Base-by-base conservation (phyloP, 1,284 basidiomycete genomes). In the Pseudozyma hubeiensis region DNA sequence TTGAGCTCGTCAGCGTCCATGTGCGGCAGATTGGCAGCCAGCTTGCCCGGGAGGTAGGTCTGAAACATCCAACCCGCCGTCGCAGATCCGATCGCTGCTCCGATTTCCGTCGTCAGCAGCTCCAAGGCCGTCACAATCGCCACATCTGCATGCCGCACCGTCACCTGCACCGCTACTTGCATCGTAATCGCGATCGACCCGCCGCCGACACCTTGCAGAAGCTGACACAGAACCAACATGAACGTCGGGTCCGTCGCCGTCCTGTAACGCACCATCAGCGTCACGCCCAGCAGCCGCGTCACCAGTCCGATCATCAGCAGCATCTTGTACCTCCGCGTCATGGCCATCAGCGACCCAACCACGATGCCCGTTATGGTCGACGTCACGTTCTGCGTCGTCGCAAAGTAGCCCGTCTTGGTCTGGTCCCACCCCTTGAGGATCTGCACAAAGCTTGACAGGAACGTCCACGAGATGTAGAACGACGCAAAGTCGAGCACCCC, bases 81-180 rank as follows among this genome's bases (percentile, higher is more conserved):
- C 7, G 90, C 90, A 30, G 86, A 88, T n/a, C 92, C 91, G 17
- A 91, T 87, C 0, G 89, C 89, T 17, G 90, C 90, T 47, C 92
- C 92, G 65, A 92, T 90, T 83, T 93, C 92, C 10, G 91, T 90
- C 77, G 92, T 88, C 40, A 94, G 87, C 35, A 94, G 86, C 14
- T 93, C 89, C 68, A 93, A 87, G 0, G 93, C 93, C 5, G 91
- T 94, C 55, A 91, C 91, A 73, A 91, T 90, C 0, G 92, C 93
- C 19, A 94, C 90, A 75, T 94, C 92, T 30, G 81, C 73, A 80
- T 92, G 92, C 0, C 89, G 86, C 2, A 93, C 92, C 10, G 89
- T 87, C 4, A 91, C 92, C 84, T 94, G 93, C 0, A 92, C 90
- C 40, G 89, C 90, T 59, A 93, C 90, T 83, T 91, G 91, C 5